Evolutionary conservation across 139 green algal genomes (phyloP).

Genomic region (Chlamydomonas sphaeroides): DNA sequence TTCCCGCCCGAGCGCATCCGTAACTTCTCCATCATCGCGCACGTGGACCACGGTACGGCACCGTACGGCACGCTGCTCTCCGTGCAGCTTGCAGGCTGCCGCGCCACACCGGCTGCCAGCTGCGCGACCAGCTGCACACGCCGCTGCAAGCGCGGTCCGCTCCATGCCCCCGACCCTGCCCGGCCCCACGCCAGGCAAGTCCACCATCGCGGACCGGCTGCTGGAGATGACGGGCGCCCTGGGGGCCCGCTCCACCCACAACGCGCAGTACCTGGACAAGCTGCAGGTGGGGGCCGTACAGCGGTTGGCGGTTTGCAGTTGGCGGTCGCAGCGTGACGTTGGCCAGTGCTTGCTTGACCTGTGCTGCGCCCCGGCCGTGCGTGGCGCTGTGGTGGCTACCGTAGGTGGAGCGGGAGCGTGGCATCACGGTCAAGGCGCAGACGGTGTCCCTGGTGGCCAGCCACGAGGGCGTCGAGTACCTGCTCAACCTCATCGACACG

Average conservation of each 20-base stretch:
- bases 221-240: conserved; percentile 84
- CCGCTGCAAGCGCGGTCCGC: neutral
- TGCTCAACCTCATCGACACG: conserved; percentile 91
- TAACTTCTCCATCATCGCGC: conserved; percentile 86
- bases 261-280: conserved; percentile 80
- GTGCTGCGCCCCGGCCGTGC: too few relatives aligned
- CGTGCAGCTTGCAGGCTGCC: too few relatives aligned
- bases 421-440: conserved; percentile 96
- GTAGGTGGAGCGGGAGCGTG: conserved; percentile 86
- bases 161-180: conserved; percentile 13
- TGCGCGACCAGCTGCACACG: neutral
- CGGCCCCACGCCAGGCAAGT: conserved; percentile 84
- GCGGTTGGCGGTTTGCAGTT: too few relatives aligned
- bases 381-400: neutral
- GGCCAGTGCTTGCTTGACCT: neutral
- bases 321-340: too few relatives aligned
- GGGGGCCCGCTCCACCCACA: neutral
- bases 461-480: conserved; percentile 64
- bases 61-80: too few relatives aligned
- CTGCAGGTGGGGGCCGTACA: conserved; percentile 62
- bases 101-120: too few relatives aligned
- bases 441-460: conserved; percentile 83
- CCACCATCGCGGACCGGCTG: conserved; percentile 81
- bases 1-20: conserved; percentile 66
- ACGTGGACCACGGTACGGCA: conserved; percentile 49